Conservation (phyloP, 2,329 filamentous ascomycete genomes). For the Talaromyces sp. region DNA sequence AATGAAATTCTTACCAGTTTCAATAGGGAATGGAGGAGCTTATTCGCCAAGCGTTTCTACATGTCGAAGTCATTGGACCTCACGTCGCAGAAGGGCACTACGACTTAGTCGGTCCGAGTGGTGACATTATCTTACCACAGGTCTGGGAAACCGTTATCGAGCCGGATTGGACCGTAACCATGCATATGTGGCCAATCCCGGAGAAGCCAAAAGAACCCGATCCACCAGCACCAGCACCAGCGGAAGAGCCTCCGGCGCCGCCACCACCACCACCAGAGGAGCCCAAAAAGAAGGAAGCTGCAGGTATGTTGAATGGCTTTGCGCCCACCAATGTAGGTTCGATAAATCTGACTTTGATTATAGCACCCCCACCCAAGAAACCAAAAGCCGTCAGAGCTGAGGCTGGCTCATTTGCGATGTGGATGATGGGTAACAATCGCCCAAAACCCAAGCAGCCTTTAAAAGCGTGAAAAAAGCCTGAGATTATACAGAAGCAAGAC, state of each 20-base stretch:
- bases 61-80: conserved; percentile 69
- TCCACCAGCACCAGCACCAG: conserved; percentile 27
- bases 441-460: conserved; percentile 32
- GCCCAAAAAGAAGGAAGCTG: conserved; percentile 30
- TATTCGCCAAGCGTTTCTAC: conserved; percentile 76
- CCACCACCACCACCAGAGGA: conserved; percentile 22
- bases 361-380: conserved; percentile 29
- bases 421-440: conserved; percentile 39
- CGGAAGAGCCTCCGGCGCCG: conserved; percentile 21
- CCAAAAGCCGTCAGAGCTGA: conserved; percentile 22
- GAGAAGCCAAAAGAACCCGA: conserved; percentile 44
- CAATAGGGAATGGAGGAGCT: conserved; percentile 75
- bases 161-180: conserved; percentile 67
- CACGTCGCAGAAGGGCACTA: conserved; percentile 75
- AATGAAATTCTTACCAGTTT: conserved; percentile 22
- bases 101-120: conserved; percentile 71
- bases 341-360: neutral
- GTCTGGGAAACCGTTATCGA: conserved; percentile 79
- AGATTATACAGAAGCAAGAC: conserved; percentile 30
- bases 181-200: conserved; percentile 62
- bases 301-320: conserved; percentile 25
- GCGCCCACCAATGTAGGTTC: neutral
- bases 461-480: conserved; percentile 46
- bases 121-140: conserved; percentile 74
- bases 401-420: conserved; percentile 38